phyloP scores from a whole-genome alignment of 192 early-diverging fungal genomes.

The Coemansia sp. region DNA sequence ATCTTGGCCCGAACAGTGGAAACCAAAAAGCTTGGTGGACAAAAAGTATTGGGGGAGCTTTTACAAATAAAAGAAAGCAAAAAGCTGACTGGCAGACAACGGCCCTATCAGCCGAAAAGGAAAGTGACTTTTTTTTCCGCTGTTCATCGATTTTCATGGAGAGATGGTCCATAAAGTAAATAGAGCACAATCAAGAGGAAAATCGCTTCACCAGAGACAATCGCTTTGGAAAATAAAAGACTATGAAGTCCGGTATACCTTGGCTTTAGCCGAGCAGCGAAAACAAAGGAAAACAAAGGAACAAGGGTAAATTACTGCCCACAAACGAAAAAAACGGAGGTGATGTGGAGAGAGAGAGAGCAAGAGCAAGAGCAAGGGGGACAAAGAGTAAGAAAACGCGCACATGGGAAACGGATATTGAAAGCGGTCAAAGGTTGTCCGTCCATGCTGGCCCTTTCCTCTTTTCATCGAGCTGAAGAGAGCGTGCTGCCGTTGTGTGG shows the following conservation, averaged over 20 bases:
- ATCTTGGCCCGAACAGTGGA: too few relatives aligned
- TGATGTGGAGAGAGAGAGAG: background rate
- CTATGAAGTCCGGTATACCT: background rate
- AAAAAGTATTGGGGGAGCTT: background rate
- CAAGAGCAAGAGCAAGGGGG: background rate
- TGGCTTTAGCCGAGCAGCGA: background rate
- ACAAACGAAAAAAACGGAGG: background rate
- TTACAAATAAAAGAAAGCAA: background rate
- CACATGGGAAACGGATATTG: background rate
- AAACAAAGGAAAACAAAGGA: conserved; percentile 1
- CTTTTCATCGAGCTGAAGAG: background rate
- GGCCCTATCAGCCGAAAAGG: background rate
- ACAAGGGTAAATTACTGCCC: conserved; percentile 24
- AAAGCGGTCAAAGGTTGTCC: background rate
- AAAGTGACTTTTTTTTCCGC: conserved; percentile 6
- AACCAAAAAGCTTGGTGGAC: background rate
- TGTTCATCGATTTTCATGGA: conserved; percentile 1
- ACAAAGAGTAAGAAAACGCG: background rate
- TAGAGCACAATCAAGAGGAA: background rate
- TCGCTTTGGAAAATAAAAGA: background rate
- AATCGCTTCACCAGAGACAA: background rate
- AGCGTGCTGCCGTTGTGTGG: too few relatives aligned
- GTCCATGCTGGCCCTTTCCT: conserved; percentile 3
- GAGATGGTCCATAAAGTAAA: background rate
- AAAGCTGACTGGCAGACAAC: background rate